A percentile compares a stretch with the other conserved stretches of the same genome.
Conservation (phyloP, 768 basidiomycete species). For the Trametes cubensis region DNA sequence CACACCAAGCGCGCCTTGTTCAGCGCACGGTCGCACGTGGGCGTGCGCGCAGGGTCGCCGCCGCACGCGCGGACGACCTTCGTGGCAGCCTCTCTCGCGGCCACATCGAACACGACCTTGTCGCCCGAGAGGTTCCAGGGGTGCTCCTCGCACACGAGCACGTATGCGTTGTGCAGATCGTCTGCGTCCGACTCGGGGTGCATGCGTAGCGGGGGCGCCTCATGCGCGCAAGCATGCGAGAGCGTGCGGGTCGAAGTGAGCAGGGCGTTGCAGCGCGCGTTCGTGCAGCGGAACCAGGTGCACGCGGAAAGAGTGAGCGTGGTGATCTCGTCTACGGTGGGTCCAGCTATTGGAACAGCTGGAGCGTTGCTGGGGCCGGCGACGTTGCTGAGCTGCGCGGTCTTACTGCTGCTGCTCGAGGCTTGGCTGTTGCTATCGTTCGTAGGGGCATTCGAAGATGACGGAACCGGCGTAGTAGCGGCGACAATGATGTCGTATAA, state of each 20-base stretch:
- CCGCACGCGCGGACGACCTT: conserved; percentile 6
- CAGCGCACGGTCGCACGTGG: background rate
- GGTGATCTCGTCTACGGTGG: background rate
- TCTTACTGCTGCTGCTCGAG: background rate
- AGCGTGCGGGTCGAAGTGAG: conserved; percentile 14
- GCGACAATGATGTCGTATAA: background rate
- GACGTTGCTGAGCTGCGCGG: background rate
- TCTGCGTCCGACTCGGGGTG: conserved; percentile 5
- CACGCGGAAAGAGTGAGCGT: background rate
- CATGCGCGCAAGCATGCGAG: conserved; percentile 13
- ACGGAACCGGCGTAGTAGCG: background rate
- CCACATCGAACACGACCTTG: conserved; percentile 4
- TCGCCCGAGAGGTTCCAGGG: conserved; percentile 17
- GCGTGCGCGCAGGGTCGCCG: conserved; percentile 1
- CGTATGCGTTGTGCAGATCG: conserved; percentile 17
- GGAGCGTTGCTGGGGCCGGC: background rate
- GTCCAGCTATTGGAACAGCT: background rate
- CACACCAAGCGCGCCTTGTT: background rate
- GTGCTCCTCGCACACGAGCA: conserved; percentile 7
- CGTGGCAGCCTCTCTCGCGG: background rate
- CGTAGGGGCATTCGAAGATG: background rate
- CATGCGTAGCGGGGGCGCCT: background rate
- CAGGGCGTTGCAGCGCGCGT: conserved; percentile 7
- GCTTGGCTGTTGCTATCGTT: too few relatives aligned
- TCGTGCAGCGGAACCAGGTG: conserved; percentile 21